Conservation (phyloP, 305 asterid species). For the Rubia peregrina region DNA sequence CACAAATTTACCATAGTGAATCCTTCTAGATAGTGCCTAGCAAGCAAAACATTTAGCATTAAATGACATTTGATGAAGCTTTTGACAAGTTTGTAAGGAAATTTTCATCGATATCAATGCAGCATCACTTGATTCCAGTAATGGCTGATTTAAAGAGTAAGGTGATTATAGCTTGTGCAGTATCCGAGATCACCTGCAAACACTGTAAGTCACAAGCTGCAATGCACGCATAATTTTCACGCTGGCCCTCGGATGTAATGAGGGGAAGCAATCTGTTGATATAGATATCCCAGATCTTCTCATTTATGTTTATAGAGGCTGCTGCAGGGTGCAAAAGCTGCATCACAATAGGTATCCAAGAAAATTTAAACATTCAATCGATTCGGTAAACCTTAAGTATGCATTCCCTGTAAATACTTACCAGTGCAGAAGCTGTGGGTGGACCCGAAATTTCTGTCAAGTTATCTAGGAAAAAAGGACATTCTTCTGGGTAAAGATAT, state of each 20-base stretch:
- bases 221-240: slow-evolving; percentile 38
- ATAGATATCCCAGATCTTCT: slow-evolving; percentile 48
- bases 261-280: slow-evolving; percentile 47
- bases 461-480: slow-evolving; percentile 57
- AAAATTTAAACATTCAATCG: background rate
- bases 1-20: slow-evolving; percentile 79
- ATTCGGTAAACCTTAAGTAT: background rate
- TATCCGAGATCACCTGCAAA: slow-evolving; percentile 52
- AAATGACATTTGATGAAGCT: background rate
- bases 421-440: slow-evolving; percentile 27
- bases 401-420: slow-evolving; percentile 16
- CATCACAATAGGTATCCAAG: background rate
- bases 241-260: slow-evolving; percentile 40
- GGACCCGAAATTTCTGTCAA: slow-evolving; percentile 43
- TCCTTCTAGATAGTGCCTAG: slow-evolving; percentile 73
- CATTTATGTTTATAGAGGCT: slow-evolving; percentile 55
- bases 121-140: background rate
- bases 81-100: no score
- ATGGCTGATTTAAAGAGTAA: background rate
- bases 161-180: background rate
- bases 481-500: slow-evolving; percentile 58
- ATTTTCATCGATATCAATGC: background rate
- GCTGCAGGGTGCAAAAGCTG: slow-evolving; percentile 66
- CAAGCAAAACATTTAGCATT: background rate
- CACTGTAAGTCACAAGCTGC: slow-evolving; percentile 56